These are phyloP conservation scores for Citrullus colocynthis DNA, from an alignment of 306 rosid genomes.

Conservation along the genomic window DNA sequence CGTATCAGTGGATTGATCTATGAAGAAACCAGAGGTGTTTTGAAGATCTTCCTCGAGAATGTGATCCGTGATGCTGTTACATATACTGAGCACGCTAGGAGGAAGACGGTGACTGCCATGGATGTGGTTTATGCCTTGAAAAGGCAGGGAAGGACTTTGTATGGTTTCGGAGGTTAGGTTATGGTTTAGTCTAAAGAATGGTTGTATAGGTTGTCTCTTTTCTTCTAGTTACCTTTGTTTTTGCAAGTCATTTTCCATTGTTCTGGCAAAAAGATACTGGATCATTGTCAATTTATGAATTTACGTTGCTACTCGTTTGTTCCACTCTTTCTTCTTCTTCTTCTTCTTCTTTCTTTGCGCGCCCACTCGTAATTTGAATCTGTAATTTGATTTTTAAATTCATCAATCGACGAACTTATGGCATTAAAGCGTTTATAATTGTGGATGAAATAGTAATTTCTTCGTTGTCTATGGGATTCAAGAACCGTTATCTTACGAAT, in stretches of 20 bases:
- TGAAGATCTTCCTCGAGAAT: conserved; percentile 22
- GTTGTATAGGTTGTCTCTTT: neutral
- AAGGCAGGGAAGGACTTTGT: conserved; percentile 21
- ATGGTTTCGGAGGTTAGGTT: conserved; percentile 21
- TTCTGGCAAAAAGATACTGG: neutral
- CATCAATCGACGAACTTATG: neutral
- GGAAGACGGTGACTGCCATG: conserved; percentile 23
- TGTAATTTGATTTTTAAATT: neutral
- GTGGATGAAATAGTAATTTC: too few relatives aligned
- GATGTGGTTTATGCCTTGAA: conserved; percentile 19
- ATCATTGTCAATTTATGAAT: neutral
- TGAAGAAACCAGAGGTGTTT: conserved; percentile 22
- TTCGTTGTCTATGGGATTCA: too few relatives aligned
- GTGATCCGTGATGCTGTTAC: conserved; percentile 28
- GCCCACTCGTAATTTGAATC: neutral
- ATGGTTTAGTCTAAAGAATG: neutral
- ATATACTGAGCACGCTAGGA: conserved; percentile 17
- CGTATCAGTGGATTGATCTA: conserved; percentile 21
- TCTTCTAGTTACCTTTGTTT: neutral
- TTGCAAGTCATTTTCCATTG: neutral
- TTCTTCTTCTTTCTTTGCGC: neutral
- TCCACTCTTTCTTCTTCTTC: neutral
- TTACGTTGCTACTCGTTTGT: neutral
- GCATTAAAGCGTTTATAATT: too few relatives aligned
- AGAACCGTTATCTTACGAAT: too few relatives aligned